Conservation (phyloP, 2,329 filamentous ascomycete species). For the Xylaria hypoxylon region DNA sequence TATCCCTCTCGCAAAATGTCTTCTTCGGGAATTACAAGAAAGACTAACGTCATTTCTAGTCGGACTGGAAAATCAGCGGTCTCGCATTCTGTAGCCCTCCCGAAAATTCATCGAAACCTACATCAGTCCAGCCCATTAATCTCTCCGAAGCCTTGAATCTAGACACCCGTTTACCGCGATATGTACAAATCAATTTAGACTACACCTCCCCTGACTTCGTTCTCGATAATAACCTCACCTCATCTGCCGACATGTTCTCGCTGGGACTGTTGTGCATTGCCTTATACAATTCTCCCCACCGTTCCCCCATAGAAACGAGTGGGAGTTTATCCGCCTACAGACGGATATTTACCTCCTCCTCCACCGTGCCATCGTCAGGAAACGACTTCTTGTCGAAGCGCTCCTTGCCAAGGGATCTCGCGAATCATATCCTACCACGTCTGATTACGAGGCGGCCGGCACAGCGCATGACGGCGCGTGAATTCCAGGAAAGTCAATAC, state of each 20-base stretch:
- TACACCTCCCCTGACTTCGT: slow-evolving; percentile 96
- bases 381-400: slow-evolving; percentile 89
- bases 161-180: slow-evolving; percentile 82
- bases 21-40: not conserved
- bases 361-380: slow-evolving; percentile 78
- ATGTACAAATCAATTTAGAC: slow-evolving; percentile 90
- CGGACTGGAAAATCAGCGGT: slow-evolving; percentile 99
- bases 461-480: slow-evolving; percentile 85
- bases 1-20: not conserved
- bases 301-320: slow-evolving; percentile 84
- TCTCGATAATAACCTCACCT: slow-evolving; percentile 86
- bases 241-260: slow-evolving; percentile 92
- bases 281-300: slow-evolving; percentile 94
- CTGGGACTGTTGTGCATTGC: slow-evolving; percentile 88
- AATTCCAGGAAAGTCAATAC: slow-evolving; percentile 95
- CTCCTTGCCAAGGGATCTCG: slow-evolving; percentile 82
- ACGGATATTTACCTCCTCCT: slow-evolving; percentile 81
- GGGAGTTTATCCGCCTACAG: slow-evolving; percentile 87
- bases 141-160: slow-evolving; percentile 86
- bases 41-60: slow-evolving; percentile 63
- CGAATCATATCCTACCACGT: slow-evolving; percentile 79
- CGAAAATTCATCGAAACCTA: slow-evolving; percentile 78
- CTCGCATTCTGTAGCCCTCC: slow-evolving; percentile 87
- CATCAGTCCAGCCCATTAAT: slow-evolving; percentile 82
- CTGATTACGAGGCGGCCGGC: slow-evolving; percentile 89